These are phyloP conservation scores for Pseudogymnoascus sp. DNA, from an alignment of 2,329 filamentous ascomycete species.

Conservation along the genomic window DNA sequence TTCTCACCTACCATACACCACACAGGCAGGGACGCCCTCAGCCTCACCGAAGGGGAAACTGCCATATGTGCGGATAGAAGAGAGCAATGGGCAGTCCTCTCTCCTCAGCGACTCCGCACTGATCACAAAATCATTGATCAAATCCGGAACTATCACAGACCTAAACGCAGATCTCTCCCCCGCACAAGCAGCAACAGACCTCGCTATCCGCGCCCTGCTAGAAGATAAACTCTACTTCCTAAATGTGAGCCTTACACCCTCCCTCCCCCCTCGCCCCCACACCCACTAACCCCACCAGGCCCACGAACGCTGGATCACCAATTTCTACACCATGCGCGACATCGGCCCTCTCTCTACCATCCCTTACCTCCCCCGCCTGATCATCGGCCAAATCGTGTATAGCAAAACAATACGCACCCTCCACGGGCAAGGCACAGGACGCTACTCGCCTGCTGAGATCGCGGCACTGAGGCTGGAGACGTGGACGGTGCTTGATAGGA, in stretches of 20 bases:
- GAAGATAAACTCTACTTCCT: slow-evolving; percentile 58
- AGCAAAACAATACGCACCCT: slow-evolving; percentile 40
- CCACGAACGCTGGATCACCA: slow-evolving; percentile 52
- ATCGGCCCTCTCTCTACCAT: slow-evolving; percentile 40
- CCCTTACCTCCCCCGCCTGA: slow-evolving; percentile 45
- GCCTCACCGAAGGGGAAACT: slow-evolving; percentile 54
- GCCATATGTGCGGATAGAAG: slow-evolving; percentile 39
- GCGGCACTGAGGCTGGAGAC: slow-evolving; percentile 40
- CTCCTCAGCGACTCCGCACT: slow-evolving; percentile 47
- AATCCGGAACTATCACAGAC: slow-evolving; percentile 39
- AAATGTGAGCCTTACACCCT: slow-evolving; percentile 32
- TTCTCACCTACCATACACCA: slow-evolving; percentile 41
- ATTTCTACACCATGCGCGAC: slow-evolving; percentile 54
- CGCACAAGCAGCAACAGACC: slow-evolving; percentile 40
- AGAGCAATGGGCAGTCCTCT: slow-evolving; percentile 40
- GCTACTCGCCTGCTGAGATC: slow-evolving; percentile 47
- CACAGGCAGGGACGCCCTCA: slow-evolving; percentile 12
- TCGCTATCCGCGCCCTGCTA: slow-evolving; percentile 47
- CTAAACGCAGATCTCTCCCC: slow-evolving; percentile 41
- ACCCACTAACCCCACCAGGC: slow-evolving; percentile 26
- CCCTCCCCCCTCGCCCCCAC: background rate
- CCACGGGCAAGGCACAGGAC: slow-evolving; percentile 50
- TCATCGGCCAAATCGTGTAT: slow-evolving; percentile 47
- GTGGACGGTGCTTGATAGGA: slow-evolving; percentile 46
- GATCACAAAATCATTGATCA: slow-evolving; percentile 44